These are phyloP conservation scores for Cinnamomum micranthum DNA, from an alignment of 164 flowering plant species.

Conservation along the genomic window DNA sequence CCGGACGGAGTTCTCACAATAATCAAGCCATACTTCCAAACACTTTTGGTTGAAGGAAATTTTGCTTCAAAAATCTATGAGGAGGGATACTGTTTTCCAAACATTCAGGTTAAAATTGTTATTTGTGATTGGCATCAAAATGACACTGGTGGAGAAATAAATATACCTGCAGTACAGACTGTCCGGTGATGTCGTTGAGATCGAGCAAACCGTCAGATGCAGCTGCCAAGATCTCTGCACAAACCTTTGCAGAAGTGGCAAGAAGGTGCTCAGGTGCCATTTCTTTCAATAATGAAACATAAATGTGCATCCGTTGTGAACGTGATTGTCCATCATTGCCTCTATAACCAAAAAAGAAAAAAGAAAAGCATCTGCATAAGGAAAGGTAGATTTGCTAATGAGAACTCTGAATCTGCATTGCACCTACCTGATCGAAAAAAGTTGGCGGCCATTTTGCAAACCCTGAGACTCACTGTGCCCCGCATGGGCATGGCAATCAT, in stretches of 20 bases:
- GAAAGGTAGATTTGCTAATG: neutral
- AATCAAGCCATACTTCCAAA: too few relatives aligned
- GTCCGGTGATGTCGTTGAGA: slow-evolving; percentile 61
- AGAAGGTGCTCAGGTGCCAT: slow-evolving; percentile 98
- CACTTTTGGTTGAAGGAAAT: too few relatives aligned
- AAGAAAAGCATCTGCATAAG: neutral
- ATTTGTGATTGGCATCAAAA: neutral
- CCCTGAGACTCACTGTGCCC: slow-evolving; percentile 50
- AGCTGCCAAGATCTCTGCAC: slow-evolving; percentile 92
- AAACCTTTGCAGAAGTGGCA: slow-evolving; percentile 91
- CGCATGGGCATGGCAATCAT: slow-evolving; percentile 69
- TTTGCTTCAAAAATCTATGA: too few relatives aligned
- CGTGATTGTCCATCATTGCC: slow-evolving; percentile 79
- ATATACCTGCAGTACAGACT: slow-evolving; percentile 78
- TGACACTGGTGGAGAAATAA: neutral
- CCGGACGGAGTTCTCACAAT: too few relatives aligned
- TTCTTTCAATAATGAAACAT: slow-evolving; percentile 80
- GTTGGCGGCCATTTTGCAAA: slow-evolving; percentile 37
- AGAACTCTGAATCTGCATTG: neutral
- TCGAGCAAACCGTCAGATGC: slow-evolving; percentile 89
- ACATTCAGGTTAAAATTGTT: neutral
- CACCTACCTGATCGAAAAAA: slow-evolving; percentile 73
- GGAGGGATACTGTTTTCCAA: neutral
- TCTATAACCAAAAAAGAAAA: slow-evolving; percentile 32
- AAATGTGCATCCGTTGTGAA: slow-evolving; percentile 83